A percentile compares a stretch with the other conserved stretches of the same genome.
These are phyloP conservation scores for Echeveria elegans DNA, from an alignment of 164 flowering plant genomes.

Conservation along the genomic window DNA sequence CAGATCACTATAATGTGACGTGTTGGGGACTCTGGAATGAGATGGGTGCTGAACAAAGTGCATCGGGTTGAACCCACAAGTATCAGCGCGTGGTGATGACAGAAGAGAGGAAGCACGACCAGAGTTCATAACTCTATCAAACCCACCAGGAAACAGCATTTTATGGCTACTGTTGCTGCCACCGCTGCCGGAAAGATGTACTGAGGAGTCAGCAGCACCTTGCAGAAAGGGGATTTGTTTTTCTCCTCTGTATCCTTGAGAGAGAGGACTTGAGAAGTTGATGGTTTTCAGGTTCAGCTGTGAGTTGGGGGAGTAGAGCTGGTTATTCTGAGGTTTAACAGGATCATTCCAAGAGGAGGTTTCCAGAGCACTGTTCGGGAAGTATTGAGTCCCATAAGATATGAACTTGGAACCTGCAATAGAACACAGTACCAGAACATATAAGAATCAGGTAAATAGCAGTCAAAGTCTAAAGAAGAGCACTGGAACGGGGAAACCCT, in stretches of 20 bases:
- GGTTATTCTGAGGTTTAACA: slow-evolving; percentile 38
- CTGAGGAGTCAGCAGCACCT: slow-evolving; percentile 8
- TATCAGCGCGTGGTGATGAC: slow-evolving; percentile 43
- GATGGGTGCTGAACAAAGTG: slow-evolving; percentile 19
- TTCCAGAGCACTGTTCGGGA: slow-evolving; percentile 21
- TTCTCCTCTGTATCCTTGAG: slow-evolving; percentile 26
- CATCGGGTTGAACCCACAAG: slow-evolving; percentile 26
- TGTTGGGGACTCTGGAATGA: slow-evolving; percentile 17
- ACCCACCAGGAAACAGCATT: slow-evolving; percentile 20
- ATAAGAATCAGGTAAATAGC: neutral
- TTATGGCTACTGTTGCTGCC: slow-evolving; percentile 13
- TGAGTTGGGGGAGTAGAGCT: slow-evolving; percentile 17
- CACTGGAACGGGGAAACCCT: neutral
- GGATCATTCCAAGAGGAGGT: slow-evolving; percentile 34
- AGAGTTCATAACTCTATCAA: slow-evolving; percentile 20
- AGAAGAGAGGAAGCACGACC: slow-evolving; percentile 75
- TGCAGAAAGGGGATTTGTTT: slow-evolving; percentile 44
- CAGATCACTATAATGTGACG: slow-evolving; percentile 11
- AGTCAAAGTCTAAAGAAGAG: neutral
- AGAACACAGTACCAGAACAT: neutral
- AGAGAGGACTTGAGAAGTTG: slow-evolving; percentile 26
- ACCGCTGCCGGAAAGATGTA: neutral
- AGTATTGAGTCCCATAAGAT: slow-evolving; percentile 31
- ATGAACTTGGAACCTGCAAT: slow-evolving; percentile 34
- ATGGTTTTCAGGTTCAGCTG: slow-evolving; percentile 23